Evolutionary conservation across 2,329 filamentous ascomycete species (phyloP).

Genomic region (Claviceps cyperi): DNA sequence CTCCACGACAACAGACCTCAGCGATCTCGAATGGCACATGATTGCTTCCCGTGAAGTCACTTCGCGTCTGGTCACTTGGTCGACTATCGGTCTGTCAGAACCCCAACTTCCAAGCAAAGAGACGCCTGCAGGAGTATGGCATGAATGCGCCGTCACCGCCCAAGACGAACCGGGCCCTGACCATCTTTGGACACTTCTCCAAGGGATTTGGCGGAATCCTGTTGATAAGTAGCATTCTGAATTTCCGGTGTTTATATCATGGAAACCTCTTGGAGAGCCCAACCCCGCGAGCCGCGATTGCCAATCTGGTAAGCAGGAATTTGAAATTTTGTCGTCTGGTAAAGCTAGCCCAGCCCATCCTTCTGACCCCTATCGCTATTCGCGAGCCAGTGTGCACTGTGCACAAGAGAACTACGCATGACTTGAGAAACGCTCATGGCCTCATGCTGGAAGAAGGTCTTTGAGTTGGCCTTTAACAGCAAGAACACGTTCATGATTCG

Average conservation of each 20-base stretch:
- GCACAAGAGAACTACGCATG: background rate
- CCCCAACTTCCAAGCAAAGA: slow-evolving; percentile 42
- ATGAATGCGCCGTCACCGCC: slow-evolving; percentile 53
- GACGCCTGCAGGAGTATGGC: slow-evolving; percentile 45
- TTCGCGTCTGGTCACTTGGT: slow-evolving; percentile 41
- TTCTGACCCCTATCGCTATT: no score
- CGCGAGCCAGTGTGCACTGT: background rate
- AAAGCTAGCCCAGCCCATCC: slow-evolving; percentile 9
- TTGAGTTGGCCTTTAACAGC: slow-evolving; percentile 62
- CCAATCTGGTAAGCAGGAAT: slow-evolving; percentile 35
- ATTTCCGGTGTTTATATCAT: slow-evolving; percentile 68
- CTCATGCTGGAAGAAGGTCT: slow-evolving; percentile 50
- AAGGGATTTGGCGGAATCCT: slow-evolving; percentile 63
- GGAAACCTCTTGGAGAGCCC: slow-evolving; percentile 59
- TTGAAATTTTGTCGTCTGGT: slow-evolving; percentile 53
- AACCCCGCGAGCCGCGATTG: slow-evolving; percentile 46
- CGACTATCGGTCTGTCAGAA: slow-evolving; percentile 41
- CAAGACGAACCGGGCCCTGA: slow-evolving; percentile 42
- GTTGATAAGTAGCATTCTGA: slow-evolving; percentile 50
- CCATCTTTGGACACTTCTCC: slow-evolving; percentile 57
- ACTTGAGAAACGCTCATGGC: no score
- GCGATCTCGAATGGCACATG: slow-evolving; percentile 53
- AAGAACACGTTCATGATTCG: slow-evolving; percentile 75
- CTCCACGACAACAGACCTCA: slow-evolving; percentile 31
- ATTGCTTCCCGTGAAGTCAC: slow-evolving; percentile 43